Percentiles rank a stretch among this genome's conserved stretches.
Evolutionary conservation across 148 eudicot genomes (phyloP).

Genomic region (Chenopodium suecicum): DNA sequence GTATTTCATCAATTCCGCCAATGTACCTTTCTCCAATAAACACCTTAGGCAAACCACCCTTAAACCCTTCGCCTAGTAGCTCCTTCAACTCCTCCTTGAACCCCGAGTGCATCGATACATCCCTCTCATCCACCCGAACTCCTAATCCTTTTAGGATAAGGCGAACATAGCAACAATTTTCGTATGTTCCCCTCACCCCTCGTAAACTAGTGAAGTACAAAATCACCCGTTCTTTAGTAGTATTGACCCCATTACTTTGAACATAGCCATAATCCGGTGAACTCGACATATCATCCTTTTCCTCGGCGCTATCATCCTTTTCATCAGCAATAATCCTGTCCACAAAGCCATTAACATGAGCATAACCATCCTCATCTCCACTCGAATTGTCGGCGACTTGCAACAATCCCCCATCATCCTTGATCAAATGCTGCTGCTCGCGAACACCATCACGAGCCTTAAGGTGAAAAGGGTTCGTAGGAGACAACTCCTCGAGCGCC

Average conservation of each 20-base stretch:
- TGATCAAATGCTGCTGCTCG: slow-evolving; percentile 9
- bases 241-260: not conserved
- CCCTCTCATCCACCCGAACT: slow-evolving; percentile 76
- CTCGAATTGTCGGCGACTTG: not conserved
- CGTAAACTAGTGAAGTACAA: slow-evolving; percentile 85
- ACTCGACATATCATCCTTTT: slow-evolving; percentile 9
- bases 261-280: not conserved
- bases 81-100: slow-evolving; percentile 78
- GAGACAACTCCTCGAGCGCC: slow-evolving; percentile 62
- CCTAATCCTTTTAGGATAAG: slow-evolving; percentile 61
- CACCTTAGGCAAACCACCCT: slow-evolving; percentile 70
- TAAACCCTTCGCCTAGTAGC: slow-evolving; percentile 39
- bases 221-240: slow-evolving; percentile 40
- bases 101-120: slow-evolving; percentile 89
- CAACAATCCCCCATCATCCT: not conserved
- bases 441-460: slow-evolving; percentile 29
- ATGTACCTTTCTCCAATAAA: slow-evolving; percentile 59
- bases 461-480: slow-evolving; percentile 50
- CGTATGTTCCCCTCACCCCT: slow-evolving; percentile 91
- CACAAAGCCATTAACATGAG: slow-evolving; percentile 22
- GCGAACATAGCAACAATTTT: slow-evolving; percentile 80
- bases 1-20: slow-evolving; percentile 78
- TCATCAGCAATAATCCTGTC: slow-evolving; percentile 12
- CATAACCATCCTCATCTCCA: slow-evolving; percentile 19
- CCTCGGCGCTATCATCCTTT: slow-evolving; percentile 2